Evolutionary conservation across 768 basidiomycete genomes (phyloP).

Genomic region (Psilocybe subaeruginosa): DNA sequence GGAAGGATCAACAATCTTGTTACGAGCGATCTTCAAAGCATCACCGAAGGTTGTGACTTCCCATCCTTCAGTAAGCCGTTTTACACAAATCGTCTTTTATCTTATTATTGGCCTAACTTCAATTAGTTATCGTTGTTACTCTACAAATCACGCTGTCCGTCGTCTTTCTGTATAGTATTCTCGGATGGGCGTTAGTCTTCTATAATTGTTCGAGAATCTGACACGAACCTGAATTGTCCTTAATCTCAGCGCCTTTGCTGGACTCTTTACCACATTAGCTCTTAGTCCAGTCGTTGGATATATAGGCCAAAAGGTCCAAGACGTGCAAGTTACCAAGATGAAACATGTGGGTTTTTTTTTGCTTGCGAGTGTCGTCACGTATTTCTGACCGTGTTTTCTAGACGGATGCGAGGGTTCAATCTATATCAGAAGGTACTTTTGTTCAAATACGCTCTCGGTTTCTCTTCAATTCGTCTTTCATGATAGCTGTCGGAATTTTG

Average conservation of each 20-base stretch:
- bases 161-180: too few relatives aligned
- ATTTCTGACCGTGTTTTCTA: slow-evolving; percentile 5
- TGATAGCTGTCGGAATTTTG: slow-evolving; percentile 51
- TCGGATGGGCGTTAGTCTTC: too few relatives aligned
- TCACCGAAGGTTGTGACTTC: slow-evolving; percentile 39
- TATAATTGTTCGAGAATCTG: too few relatives aligned
- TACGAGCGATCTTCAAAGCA: slow-evolving; percentile 57
- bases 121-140: too few relatives aligned
- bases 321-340: slow-evolving; percentile 49
- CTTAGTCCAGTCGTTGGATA: slow-evolving; percentile 63
- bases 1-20: slow-evolving; percentile 81
- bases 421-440: slow-evolving; percentile 57
- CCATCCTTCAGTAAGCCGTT: slow-evolving; percentile 23
- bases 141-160: too few relatives aligned
- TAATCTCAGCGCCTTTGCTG: slow-evolving; percentile 28
- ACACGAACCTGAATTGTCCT: too few relatives aligned
- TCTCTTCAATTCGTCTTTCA: slow-evolving; percentile 22
- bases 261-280: slow-evolving; percentile 52
- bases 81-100: too few relatives aligned
- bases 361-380: background rate
- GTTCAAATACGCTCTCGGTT: background rate
- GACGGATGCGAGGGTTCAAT: slow-evolving; percentile 62
- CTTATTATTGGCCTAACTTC: too few relatives aligned
- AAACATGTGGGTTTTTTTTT: slow-evolving; percentile 26
- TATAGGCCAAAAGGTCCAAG: slow-evolving; percentile 47